Percentiles rank a stretch among this genome's conserved stretches.
phyloP scores from a whole-genome alignment of 2,329 filamentous ascomycete genomes.

The Sporothrix protearum region DNA sequence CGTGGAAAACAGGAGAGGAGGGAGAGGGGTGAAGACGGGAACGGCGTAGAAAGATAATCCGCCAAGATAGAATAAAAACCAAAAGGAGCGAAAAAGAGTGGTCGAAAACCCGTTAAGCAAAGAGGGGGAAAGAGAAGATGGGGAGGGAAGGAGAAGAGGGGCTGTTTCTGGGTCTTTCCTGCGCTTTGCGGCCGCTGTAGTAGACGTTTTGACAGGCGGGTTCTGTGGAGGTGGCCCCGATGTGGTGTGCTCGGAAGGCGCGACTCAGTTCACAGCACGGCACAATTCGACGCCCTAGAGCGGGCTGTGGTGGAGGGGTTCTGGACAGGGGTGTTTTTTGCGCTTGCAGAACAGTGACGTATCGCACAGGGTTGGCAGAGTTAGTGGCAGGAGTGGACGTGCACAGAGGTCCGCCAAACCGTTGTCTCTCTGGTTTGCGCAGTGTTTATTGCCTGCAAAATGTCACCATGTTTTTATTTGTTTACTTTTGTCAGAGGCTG shows the following conservation, averaged over 20 bases:
- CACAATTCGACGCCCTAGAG: background rate
- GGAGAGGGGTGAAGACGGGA: background rate
- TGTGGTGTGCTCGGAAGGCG: slow-evolving; percentile 19
- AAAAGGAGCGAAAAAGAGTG: slow-evolving; percentile 12
- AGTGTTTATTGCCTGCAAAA: background rate
- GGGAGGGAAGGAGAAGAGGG: slow-evolving; percentile 3
- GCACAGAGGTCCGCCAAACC: background rate
- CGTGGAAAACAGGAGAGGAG: background rate
- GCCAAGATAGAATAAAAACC: background rate
- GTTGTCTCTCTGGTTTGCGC: background rate
- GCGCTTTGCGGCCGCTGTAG: background rate
- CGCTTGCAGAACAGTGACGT: slow-evolving; percentile 22
- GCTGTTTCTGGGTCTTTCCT: background rate
- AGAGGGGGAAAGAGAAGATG: background rate
- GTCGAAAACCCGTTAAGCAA: background rate
- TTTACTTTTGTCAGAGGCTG: background rate
- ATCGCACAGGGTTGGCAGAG: slow-evolving; percentile 5
- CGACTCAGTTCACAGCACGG: background rate
- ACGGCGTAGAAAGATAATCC: slow-evolving; percentile 5
- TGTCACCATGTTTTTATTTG: background rate
- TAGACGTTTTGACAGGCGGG: background rate
- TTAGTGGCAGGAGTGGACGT: background rate
- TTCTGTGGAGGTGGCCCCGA: slow-evolving; percentile 9
- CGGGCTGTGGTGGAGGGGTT: slow-evolving; percentile 10
- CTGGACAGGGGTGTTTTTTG: slow-evolving; percentile 10